Percentiles rank a stretch among this genome's conserved stretches.
These are phyloP conservation scores for Hexamita inflata DNA, from an alignment of 208 protist species.

Conservation along the genomic window DNA sequence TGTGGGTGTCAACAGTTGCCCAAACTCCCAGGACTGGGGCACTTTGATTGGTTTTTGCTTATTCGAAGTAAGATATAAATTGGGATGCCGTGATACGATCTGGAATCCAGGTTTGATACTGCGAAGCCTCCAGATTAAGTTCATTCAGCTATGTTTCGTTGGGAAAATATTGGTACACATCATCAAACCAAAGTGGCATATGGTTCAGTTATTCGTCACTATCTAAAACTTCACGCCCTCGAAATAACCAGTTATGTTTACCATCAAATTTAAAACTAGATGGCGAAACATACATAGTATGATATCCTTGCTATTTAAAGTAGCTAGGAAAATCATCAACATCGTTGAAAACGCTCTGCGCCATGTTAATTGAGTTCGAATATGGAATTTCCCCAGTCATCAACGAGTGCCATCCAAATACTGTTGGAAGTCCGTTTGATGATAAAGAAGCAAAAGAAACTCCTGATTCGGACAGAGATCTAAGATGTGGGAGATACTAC, in stretches of 20 bases:
- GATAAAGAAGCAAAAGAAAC: slow-evolving; percentile 2
- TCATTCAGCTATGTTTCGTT: too few species aligned
- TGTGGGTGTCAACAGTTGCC: too few species aligned
- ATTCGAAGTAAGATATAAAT: too few species aligned
- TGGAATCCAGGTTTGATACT: too few species aligned
- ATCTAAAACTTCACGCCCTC: too few species aligned
- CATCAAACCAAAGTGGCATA: too few species aligned
- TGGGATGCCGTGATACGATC: too few species aligned
- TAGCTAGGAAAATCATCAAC: not conserved
- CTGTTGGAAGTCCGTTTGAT: not conserved
- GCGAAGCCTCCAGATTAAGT: too few species aligned
- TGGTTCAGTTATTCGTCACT: too few species aligned
- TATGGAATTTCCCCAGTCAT: not conserved
- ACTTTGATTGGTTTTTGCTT: too few species aligned
- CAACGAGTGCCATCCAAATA: slow-evolving; percentile 14
- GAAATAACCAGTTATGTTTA: not conserved
- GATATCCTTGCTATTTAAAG: not conserved
- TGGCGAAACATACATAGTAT: not conserved
- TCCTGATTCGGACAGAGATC: not conserved
- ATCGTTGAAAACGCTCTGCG: not conserved
- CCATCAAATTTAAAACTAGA: not conserved
- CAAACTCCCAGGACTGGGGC: too few species aligned
- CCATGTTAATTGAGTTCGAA: not conserved
- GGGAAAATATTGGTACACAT: too few species aligned
- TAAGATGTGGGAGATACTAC: not conserved